A percentile compares a stretch with the other conserved stretches of the same genome.
These are phyloP conservation scores for Streptanthus diversifolius DNA, from an alignment of 345 rosid species.

Conservation along the genomic window DNA sequence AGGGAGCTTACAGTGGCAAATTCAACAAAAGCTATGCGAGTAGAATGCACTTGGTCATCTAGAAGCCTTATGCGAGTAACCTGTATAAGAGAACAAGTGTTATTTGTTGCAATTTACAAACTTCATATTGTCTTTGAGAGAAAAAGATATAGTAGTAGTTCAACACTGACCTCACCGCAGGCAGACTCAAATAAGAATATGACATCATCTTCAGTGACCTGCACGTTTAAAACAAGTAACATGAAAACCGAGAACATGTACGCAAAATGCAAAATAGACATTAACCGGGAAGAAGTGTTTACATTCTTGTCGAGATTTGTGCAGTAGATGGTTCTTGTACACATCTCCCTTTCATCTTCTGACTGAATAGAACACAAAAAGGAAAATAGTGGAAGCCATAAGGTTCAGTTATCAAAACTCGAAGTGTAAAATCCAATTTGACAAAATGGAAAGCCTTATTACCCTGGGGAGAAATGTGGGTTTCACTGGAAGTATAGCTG, in stretches of 20 bases:
- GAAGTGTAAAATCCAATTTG: not conserved
- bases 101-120: not conserved
- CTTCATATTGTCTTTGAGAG: not conserved
- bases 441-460: not conserved
- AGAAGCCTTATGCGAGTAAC: slow-evolving; percentile 80
- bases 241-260: not conserved
- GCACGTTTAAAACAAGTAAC: slow-evolving; percentile 3
- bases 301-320: slow-evolving; percentile 90
- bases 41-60: slow-evolving; percentile 79
- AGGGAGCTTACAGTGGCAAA: slow-evolving; percentile 60
- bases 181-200: slow-evolving; percentile 61
- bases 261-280: not conserved
- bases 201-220: slow-evolving; percentile 73
- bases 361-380: slow-evolving; percentile 48
- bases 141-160: not conserved
- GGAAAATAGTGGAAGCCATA: not conserved
- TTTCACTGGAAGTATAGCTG: slow-evolving; percentile 95
- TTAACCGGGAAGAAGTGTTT: not conserved
- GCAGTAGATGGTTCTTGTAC: slow-evolving; percentile 82
- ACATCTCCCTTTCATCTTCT: slow-evolving; percentile 92
- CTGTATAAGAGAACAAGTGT: slow-evolving; percentile 29
- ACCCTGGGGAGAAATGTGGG: slow-evolving; percentile 92
- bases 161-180: slow-evolving; percentile 77
- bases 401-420: not conserved
- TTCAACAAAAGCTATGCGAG: slow-evolving; percentile 87